A percentile compares a stretch with the other conserved stretches of the same genome.
Conservation (phyloP, 805 yeast species). For the Yarrowia sp. region DNA sequence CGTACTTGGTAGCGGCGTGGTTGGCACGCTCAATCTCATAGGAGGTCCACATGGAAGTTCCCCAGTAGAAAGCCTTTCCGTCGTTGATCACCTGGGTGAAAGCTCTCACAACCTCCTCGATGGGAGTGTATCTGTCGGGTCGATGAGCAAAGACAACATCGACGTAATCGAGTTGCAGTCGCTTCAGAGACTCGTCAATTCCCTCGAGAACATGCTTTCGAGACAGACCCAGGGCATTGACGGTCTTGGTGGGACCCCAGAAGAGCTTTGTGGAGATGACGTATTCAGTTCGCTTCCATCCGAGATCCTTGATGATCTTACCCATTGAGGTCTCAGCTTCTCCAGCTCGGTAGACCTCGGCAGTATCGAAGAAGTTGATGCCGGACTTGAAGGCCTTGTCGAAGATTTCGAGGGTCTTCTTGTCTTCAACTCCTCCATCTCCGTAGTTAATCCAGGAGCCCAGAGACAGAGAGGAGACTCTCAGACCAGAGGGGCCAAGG, state of each 20-base stretch:
- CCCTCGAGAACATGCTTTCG: conserved; percentile 50
- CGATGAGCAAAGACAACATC: conserved; percentile 50
- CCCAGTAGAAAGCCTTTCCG: conserved; percentile 50
- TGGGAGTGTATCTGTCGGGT: conserved; percentile 47
- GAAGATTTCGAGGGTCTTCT: conserved; percentile 46
- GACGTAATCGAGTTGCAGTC: conserved; percentile 49
- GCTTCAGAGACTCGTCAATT: conserved; percentile 46
- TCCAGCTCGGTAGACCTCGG: conserved; percentile 48
- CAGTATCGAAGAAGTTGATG: conserved; percentile 50
- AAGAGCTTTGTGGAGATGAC: conserved; percentile 49
- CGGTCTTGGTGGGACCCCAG: conserved; percentile 47
- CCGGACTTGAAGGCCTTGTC: conserved; percentile 49
- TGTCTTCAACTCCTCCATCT: conserved; percentile 45
- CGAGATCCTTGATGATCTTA: conserved; percentile 46
- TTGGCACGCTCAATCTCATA: conserved; percentile 50
- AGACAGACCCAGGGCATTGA: conserved; percentile 48
- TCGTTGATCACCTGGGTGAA: conserved; percentile 48
- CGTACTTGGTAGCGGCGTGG: conserved; percentile 48
- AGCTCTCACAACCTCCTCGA: conserved; percentile 50
- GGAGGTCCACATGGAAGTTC: conserved; percentile 50
- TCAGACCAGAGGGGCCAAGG: conserved; percentile 48
- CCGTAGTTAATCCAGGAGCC: conserved; percentile 50
- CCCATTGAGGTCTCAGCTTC: conserved; percentile 48
- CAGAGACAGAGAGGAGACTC: conserved; percentile 49
- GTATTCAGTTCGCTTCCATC: conserved; percentile 48